phyloP scores from a whole-genome alignment of 768 basidiomycete genomes.

The Mrakia frigida region DNA sequence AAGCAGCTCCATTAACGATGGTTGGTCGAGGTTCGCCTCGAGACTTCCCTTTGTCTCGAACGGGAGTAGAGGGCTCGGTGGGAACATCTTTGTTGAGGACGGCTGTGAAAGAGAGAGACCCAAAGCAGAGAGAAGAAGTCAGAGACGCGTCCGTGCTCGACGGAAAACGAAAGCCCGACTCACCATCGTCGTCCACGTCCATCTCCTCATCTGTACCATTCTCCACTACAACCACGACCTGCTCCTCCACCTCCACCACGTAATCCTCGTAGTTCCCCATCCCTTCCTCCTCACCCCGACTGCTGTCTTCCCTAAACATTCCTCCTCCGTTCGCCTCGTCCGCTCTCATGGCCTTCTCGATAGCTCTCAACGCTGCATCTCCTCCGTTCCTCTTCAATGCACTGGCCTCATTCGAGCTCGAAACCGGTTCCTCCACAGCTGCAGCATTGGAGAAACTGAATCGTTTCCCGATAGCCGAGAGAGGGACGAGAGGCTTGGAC shows the following conservation, averaged over 20 bases:
- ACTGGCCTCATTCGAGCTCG: neutral
- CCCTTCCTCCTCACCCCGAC: neutral
- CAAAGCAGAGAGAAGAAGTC: neutral
- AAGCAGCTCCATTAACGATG: neutral
- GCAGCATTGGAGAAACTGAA: slow-evolving; percentile 2
- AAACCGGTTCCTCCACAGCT: neutral
- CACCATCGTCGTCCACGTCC: neutral
- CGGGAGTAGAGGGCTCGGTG: neutral
- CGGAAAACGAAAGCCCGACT: neutral
- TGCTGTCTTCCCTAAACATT: neutral
- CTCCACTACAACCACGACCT: neutral
- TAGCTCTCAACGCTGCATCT: neutral
- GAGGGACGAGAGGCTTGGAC: neutral
- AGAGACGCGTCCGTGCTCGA: neutral
- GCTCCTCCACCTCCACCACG: neutral
- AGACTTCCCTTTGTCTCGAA: neutral
- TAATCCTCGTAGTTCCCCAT: neutral
- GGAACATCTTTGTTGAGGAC: neutral
- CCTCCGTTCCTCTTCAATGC: neutral
- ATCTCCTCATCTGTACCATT: neutral
- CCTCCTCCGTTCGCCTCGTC: neutral
- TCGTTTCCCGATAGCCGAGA: neutral
- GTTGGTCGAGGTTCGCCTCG: neutral
- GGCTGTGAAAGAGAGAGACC: neutral
- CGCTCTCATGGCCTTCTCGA: neutral